phyloP scores from a whole-genome alignment of 2,329 filamentous ascomycete genomes.

The Calonectria pseudoturangicola region DNA sequence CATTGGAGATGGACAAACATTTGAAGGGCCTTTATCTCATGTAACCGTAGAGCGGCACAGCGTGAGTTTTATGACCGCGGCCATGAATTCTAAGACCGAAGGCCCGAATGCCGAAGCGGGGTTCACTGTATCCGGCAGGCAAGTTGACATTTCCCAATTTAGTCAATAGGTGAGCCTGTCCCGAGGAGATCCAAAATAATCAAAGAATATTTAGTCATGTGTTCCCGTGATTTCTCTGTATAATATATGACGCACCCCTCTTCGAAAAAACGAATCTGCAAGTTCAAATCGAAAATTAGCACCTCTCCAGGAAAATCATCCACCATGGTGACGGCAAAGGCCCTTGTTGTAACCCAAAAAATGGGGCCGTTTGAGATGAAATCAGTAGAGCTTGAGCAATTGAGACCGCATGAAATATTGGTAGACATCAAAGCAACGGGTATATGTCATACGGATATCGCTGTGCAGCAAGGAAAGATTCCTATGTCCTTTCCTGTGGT shows the following conservation, averaged over 20 bases:
- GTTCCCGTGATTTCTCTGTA: too few relatives aligned
- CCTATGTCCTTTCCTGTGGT: neutral
- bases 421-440: constrained; percentile 3
- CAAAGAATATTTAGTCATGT: neutral
- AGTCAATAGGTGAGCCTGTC: neutral
- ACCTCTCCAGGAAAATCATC: neutral
- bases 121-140: neutral
- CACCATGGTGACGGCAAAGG: neutral
- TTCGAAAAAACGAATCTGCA: too few relatives aligned
- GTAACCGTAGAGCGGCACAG: too few relatives aligned
- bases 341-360: neutral
- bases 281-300: too few relatives aligned
- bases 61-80: neutral
- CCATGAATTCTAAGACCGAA: neutral
- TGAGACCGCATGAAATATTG: neutral
- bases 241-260: too few relatives aligned
- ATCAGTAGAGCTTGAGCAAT: neutral
- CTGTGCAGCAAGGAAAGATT: neutral
- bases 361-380: neutral
- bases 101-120: neutral
- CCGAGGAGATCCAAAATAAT: neutral
- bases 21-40: too few relatives aligned
- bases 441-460: constrained; percentile 11
- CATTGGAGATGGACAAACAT: too few relatives aligned
- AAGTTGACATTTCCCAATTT: neutral